Base-by-base conservation (phyloP, 2,329 filamentous ascomycete genomes). In the Neocatenulostroma microsporum region DNA sequence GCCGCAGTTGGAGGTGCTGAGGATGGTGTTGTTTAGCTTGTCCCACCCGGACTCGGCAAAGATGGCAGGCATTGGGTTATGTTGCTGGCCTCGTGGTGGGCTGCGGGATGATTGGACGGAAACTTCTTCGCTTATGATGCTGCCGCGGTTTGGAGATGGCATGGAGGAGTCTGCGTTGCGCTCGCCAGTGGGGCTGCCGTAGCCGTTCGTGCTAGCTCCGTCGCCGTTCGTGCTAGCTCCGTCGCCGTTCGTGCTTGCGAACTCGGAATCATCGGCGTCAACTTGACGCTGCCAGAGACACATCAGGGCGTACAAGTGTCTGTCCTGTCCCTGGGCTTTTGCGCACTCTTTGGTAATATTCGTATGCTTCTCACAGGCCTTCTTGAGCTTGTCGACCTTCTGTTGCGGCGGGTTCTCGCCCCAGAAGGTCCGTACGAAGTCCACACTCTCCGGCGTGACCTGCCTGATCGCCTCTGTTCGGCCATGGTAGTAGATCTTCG, bases 1-100 rank as follows among this genome's bases (percentile, higher is more conserved):
- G 41, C 91, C 91, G 62, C 91, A 98, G 69, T 98, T 98, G n/a
- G 88, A 95, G 0, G 91, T 96, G 5, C 85, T 94, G 25, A 98
- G 69, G 46, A 96, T 85, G 7, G 89, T 96, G 45, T 76, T 93
- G 68, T 96, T 96, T 47, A 95, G 76, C 58, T 84, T 88, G 62
- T 96, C 89, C 87, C 88, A 98, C 31, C 89, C 91, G 1, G 74
- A 51, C 55, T 98, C 91, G 31, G 81, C 79, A 60, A 96, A 98
- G 39, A 98, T 73, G 5, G 80, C 68, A 0, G 91, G 91, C 52
- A 89, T 72, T 55, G 55, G 70, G 65, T 28, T 72, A 70, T 47
- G 65, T 65, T 45, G 70, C 11, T 42, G 40, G 9, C 37, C 32
- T 10, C 51, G 46, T 67, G 62, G 75, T 68, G 66, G 78, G 64